Evolutionary conservation across 805 yeast genomes (phyloP), one percentile per base, ranked within the genome.

Genomic region (Helenozyma rhizophorensis): DNA sequence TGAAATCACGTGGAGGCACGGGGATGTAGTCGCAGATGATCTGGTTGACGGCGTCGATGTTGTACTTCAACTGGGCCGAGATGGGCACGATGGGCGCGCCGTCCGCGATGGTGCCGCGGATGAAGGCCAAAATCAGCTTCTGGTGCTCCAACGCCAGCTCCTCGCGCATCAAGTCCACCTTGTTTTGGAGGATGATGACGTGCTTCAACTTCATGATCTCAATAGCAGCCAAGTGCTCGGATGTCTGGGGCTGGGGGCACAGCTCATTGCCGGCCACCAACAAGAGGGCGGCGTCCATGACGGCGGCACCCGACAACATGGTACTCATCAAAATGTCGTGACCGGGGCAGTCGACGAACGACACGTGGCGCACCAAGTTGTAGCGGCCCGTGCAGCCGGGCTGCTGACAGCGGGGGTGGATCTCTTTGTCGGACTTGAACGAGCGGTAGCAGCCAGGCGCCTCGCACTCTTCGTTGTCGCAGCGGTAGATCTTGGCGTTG

Each of bases 241-340:
- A 83, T 12, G 99, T 93, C 72, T 93, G 99, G 27, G 99, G 99
- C 72, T 93, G 99, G 41, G 99, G 99, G 73, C 99, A 93, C 35
- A 95, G 79, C 74, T 93, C 99, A 62, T 93, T 93, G 66, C 97
- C 98, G 18, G 98, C 99, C 58, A 93, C 82, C 47, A 93, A 75
- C 56, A 93, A 72, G 42, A 93, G 72, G 2, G 99, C 99, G 36
- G 99, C 99, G 67, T 93, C 99, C 99, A 93, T 93, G 46, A 93
- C 99, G 12, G 99, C 99, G 23, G 99, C 99, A 60, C 99, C 99
- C 28, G 97, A 89, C 78, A 93, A 80, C 99, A 93, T 93, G 48
- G 99, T 93, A 76, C 97, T 88, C 99, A 93, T 93, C 63, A 93
- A 81, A 71, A 93, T 94, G 73, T 93, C 99, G 84, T 93, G 99